Conservation (phyloP, 495 filamentous ascomycete species). For the Penicillium paradoxum region DNA sequence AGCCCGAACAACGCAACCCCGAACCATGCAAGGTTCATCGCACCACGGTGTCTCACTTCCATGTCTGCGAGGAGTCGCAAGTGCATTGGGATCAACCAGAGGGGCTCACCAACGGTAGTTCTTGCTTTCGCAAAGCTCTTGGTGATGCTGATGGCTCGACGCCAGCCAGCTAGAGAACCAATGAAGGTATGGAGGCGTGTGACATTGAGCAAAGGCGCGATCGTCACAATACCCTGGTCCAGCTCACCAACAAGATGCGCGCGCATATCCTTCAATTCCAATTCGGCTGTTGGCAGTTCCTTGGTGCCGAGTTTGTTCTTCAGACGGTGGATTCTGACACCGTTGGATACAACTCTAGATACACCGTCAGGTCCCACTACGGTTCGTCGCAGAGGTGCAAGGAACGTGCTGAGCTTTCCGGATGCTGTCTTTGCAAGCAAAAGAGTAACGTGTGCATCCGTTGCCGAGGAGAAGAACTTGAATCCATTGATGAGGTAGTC, state of each 20-base stretch:
- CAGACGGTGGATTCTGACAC: constrained; percentile 58
- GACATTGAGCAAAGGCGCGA: constrained; percentile 63
- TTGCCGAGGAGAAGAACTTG: constrained; percentile 75
- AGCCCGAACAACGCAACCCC: constrained; percentile 53
- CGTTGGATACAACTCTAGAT: constrained; percentile 47
- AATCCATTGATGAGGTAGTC: constrained; percentile 56
- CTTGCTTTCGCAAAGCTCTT: constrained; percentile 54
- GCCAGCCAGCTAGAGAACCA: constrained; percentile 51
- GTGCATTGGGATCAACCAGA: constrained; percentile 56
- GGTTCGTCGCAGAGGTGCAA: constrained; percentile 55
- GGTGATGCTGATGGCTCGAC: constrained; percentile 56
- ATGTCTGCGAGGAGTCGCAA: constrained; percentile 54
- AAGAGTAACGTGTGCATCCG: constrained; percentile 64
- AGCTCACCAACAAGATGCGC: constrained; percentile 59
- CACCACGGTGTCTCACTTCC: constrained; percentile 49
- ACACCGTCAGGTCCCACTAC: constrained; percentile 22
- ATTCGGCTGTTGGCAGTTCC: constrained; percentile 64
- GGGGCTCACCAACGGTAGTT: constrained; percentile 44
- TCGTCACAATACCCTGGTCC: constrained; percentile 61
- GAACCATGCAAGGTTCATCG: constrained; percentile 58
- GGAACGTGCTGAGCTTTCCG: constrained; percentile 58
- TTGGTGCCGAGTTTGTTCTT: constrained; percentile 70
- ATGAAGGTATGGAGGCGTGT: constrained; percentile 62
- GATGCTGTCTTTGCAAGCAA: constrained; percentile 60
- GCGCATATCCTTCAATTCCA: constrained; percentile 58